A percentile compares a stretch with the other conserved stretches of the same genome.
These are phyloP conservation scores for Guadua angustifolia DNA, from an alignment of 176 grass and related monocot species.

Conservation along the genomic window DNA sequence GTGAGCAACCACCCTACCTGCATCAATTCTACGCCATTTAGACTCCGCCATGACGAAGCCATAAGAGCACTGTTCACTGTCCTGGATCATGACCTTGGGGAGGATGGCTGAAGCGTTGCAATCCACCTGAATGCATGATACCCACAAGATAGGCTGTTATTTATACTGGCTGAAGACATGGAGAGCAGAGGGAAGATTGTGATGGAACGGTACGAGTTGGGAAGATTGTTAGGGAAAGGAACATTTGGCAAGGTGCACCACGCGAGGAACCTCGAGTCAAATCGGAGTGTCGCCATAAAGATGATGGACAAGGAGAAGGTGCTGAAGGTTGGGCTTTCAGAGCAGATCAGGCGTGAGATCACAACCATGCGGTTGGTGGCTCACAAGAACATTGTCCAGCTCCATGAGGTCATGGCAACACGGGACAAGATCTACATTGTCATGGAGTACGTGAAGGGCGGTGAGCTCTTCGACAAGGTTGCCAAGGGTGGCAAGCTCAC, in stretches of 20 bases:
- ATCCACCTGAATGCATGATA: constrained; percentile 18
- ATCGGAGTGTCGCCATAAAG: constrained; percentile 67
- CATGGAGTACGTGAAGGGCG: constrained; percentile 70
- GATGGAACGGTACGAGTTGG: constrained; percentile 64
- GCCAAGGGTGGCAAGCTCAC: constrained; percentile 53
- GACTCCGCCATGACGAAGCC: constrained; percentile 42
- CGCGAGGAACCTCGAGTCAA: constrained; percentile 53
- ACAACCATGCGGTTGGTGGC: constrained; percentile 62
- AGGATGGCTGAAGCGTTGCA: constrained; percentile 62
- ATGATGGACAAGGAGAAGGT: constrained; percentile 65
- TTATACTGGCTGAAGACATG: constrained; percentile 33
- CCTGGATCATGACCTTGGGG: constrained; percentile 54
- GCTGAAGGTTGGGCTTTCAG: constrained; percentile 52
- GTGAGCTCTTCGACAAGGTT: constrained; percentile 71
- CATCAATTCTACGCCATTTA: constrained; percentile 33
- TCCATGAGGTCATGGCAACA: constrained; percentile 79
- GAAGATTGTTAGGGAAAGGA: constrained; percentile 72
- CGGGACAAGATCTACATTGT: constrained; percentile 73
- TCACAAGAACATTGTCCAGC: constrained; percentile 68
- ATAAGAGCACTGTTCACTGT: constrained; percentile 50
- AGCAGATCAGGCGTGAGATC: constrained; percentile 76
- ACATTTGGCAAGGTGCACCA: constrained; percentile 73
- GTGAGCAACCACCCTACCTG: constrained; percentile 34
- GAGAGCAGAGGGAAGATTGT: constrained; percentile 50
- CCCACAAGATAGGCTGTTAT: constrained; percentile 6